Base-by-base conservation (phyloP, 106 monocot genomes). In the Narthecium ossifragum region DNA sequence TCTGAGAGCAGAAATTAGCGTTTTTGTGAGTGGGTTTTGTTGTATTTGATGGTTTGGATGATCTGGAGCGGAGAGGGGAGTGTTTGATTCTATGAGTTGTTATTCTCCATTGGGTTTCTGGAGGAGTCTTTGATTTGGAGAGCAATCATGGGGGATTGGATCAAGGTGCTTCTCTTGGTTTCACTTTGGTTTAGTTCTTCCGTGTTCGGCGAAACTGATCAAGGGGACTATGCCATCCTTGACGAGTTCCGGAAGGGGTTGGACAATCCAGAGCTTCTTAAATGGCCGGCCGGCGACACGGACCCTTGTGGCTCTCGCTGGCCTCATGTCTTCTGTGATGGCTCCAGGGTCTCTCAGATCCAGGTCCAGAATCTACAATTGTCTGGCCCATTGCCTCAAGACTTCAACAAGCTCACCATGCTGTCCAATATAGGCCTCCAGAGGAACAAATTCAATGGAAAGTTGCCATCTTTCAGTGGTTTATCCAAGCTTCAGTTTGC, bases 281-380 rank as follows among this genome's bases (percentile, higher is more conserved):
- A 71, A 12, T 84, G 84, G 88, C 68, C 74, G 4, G 22, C 56
- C 12, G 55, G 33, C 45, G 63, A 30, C 50, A 14, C 49, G 8
- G 91, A 91, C 28, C 86, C 91, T 7, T 86, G 86, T 34, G 91
- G 90, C 15, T n/a, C 55, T n/a, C 34, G 14, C 2, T 91, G 91
- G 91, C 53, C 25, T 5, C 79, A 80, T 52, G 71, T 91, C 26
- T 77, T 46, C 60, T 91, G 91, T 59, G 11, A 28, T 8, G 68
- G 61, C 31, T 22, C 18, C 17, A 62, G 91, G 33, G 79, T 91
- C 2, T 43, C 60, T 8, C 85, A 91, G 67, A 86, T 91, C 65
- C 82, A 91, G 45, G 74, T 83, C 20, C 73, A 79, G 38, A 31
- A 66, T 11, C 12, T 83, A 6, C 75, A 79, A 1, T 48, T 91